Evolutionary conservation across 768 basidiomycete species (phyloP).

Genomic region (Suillus subluteus): DNA sequence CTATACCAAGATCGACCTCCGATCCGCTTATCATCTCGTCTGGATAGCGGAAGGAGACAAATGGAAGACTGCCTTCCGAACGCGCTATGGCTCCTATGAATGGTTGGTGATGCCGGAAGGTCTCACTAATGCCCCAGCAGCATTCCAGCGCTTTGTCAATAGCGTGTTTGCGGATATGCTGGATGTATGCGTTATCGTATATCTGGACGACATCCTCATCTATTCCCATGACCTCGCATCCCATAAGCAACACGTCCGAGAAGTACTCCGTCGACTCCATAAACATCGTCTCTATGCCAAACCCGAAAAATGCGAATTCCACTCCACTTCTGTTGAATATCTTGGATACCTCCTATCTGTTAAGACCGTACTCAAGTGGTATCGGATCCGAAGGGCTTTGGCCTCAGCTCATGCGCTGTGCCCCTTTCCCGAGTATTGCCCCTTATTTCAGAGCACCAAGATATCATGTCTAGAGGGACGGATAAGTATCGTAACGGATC

Average conservation of each 20-base stretch:
- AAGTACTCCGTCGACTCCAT: fast-evolving
- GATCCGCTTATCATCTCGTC: not conserved
- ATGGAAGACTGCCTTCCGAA: not conserved
- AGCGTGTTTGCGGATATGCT: not conserved
- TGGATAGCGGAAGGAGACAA: not conserved
- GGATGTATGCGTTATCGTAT: not conserved
- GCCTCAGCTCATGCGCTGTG: too few relatives aligned
- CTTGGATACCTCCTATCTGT: too few relatives aligned
- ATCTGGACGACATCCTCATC: not conserved
- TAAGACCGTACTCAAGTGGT: too few relatives aligned
- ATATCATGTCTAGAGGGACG: too few relatives aligned
- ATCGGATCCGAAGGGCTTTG: too few relatives aligned
- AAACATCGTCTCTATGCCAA: not conserved
- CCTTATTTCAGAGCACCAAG: too few relatives aligned
- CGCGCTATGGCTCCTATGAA: not conserved
- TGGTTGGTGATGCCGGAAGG: not conserved
- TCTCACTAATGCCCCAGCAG: not conserved
- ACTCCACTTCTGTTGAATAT: too few relatives aligned
- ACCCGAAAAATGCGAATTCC: too few relatives aligned
- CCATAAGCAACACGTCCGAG: not conserved
- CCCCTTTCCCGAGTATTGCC: too few relatives aligned
- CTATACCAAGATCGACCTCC: too few relatives aligned
- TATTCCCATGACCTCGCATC: not conserved
- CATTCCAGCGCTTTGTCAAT: not conserved
- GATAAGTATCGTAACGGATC: too few relatives aligned